phyloP scores from a whole-genome alignment of 495 filamentous ascomycete species.

The Melanomma pulvis-pyrius region DNA sequence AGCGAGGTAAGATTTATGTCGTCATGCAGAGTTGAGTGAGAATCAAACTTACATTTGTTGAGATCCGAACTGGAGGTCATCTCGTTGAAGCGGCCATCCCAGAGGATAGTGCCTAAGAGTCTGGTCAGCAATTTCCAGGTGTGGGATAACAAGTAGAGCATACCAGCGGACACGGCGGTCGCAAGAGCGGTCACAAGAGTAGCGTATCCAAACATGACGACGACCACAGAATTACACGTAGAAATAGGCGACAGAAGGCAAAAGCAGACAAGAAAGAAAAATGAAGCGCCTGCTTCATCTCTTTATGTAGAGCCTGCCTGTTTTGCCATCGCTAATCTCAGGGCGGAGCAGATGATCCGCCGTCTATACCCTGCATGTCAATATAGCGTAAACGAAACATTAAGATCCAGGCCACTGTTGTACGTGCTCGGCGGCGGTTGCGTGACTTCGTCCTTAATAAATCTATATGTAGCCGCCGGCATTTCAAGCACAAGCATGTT shows the following conservation, averaged over 20 bases:
- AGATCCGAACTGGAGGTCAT: constrained; percentile 54
- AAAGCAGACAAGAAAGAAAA: constrained; percentile 3
- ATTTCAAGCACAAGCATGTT: constrained; percentile 21
- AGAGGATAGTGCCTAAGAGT: constrained; percentile 51
- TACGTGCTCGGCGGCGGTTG: constrained; percentile 2
- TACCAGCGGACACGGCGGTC: constrained; percentile 28
- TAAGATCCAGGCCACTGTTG: constrained; percentile 4
- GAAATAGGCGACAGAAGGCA: not conserved
- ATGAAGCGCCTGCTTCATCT: not conserved
- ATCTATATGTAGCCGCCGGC: constrained; percentile 35
- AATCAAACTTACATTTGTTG: constrained; percentile 48
- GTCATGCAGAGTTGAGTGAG: not conserved
- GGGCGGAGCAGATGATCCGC: constrained; percentile 11
- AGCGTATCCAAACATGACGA: constrained; percentile 27
- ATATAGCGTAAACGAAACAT: constrained; percentile 12
- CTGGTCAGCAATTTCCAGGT: not conserved
- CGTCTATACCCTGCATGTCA: constrained; percentile 11
- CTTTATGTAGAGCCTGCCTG: constrained; percentile 8
- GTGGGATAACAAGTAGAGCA: not conserved
- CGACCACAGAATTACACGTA: not conserved
- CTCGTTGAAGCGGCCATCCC: constrained; percentile 66
- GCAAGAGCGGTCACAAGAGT: constrained; percentile 26
- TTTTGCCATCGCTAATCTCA: not conserved
- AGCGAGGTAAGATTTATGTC: not conserved
- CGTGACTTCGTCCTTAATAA: constrained; percentile 36